Conservation (phyloP, 768 basidiomycete genomes). For the Tulasnella sp. region DNA sequence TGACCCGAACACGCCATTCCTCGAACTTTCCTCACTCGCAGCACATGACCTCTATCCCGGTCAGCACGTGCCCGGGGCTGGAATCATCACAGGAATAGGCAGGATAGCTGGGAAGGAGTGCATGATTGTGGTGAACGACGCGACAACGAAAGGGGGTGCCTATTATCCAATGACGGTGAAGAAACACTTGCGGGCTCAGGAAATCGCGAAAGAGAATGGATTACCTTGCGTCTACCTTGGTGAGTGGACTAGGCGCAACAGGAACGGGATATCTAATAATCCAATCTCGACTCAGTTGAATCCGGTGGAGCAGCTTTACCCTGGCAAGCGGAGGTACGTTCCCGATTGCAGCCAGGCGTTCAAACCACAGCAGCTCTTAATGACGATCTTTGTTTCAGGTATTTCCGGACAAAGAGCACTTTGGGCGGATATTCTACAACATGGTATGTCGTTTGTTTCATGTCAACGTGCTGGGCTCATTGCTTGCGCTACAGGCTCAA, state of each 20-base stretch:
- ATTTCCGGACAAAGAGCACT: slow-evolving; percentile 93
- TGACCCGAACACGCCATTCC: slow-evolving; percentile 82
- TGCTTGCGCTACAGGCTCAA: slow-evolving; percentile 55
- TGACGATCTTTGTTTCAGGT: slow-evolving; percentile 42
- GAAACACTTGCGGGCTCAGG: slow-evolving; percentile 92
- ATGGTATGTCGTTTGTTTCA: slow-evolving; percentile 54
- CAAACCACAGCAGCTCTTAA: too few relatives aligned
- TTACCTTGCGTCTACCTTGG: slow-evolving; percentile 91
- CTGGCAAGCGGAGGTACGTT: slow-evolving; percentile 72
- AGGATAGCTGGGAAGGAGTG: slow-evolving; percentile 78
- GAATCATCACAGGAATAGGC: slow-evolving; percentile 81
- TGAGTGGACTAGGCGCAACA: slow-evolving; percentile 34
- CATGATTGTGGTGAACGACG: slow-evolving; percentile 89
- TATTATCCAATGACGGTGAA: slow-evolving; percentile 92
- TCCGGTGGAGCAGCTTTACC: slow-evolving; percentile 92
- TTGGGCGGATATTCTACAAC: slow-evolving; percentile 95
- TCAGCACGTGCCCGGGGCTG: slow-evolving; percentile 75
- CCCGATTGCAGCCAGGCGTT: not conserved
- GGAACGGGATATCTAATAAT: not conserved
- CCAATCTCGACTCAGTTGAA: slow-evolving; percentile 55
- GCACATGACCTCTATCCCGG: slow-evolving; percentile 81
- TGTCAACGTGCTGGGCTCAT: not conserved
- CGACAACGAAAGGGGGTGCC: slow-evolving; percentile 88
- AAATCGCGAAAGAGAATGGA: slow-evolving; percentile 86
- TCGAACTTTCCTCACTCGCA: slow-evolving; percentile 82